Evolutionary conservation across 1,284 basidiomycete species (phyloP).

Genomic region (Gymnopus androsaceus): DNA sequence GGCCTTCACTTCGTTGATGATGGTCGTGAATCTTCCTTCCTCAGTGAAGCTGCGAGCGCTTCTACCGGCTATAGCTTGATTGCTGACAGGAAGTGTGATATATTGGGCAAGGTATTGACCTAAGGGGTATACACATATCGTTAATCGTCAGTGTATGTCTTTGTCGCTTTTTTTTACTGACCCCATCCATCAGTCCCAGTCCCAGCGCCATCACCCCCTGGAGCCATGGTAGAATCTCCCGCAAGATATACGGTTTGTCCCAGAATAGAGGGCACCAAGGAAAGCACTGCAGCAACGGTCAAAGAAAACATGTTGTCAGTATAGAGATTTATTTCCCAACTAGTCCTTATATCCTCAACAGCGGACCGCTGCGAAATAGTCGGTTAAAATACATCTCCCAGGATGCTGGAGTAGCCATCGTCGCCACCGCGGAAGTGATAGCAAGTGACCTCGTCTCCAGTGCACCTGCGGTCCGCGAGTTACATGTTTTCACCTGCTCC

Average conservation of each 20-base stretch:
- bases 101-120: conserved; percentile 45
- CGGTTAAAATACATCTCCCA: not conserved
- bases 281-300: conserved; percentile 5
- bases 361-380: conserved; percentile 7
- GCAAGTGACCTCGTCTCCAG: conserved; percentile 9
- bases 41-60: conserved; percentile 49
- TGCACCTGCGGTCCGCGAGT: too few species aligned
- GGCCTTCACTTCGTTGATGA: conserved; percentile 38
- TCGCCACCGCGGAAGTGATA: not conserved
- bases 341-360: not conserved
- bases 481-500: too few species aligned
- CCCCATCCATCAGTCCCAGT: conserved; percentile 25
- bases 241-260: conserved; percentile 46
- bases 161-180: too few species aligned
- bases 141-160: too few species aligned
- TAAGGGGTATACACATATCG: too few species aligned
- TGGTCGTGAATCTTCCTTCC: conserved; percentile 43
- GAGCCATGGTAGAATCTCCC: conserved; percentile 50
- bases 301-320: conserved; percentile 16
- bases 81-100: conserved; percentile 43
- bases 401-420: not conserved
- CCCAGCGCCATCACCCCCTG: conserved; percentile 35
- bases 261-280: conserved; percentile 2
- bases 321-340: not conserved
- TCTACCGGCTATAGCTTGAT: conserved; percentile 47